Percentiles rank a stretch among this genome's conserved stretches.
Conservation (phyloP, 179 eudicot species). For the Spinacia oleracea region DNA sequence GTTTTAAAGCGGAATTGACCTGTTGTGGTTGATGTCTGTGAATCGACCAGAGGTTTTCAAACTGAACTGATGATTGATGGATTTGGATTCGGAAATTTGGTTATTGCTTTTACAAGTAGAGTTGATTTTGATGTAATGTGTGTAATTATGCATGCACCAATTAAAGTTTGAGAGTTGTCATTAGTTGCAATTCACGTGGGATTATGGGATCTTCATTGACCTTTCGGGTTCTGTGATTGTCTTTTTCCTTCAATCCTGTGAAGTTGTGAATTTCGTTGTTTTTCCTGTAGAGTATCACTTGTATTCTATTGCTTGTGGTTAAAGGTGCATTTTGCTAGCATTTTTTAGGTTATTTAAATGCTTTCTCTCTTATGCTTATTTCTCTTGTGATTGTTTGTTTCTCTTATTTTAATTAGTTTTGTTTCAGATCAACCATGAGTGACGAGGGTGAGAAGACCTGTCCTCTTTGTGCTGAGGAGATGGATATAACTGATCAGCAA, state of each 20-base stretch:
- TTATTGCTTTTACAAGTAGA: not conserved
- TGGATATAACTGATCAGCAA: slow-evolving; percentile 99
- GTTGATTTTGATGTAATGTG: not conserved
- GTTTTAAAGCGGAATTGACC: not conserved
- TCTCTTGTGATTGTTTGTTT: not conserved
- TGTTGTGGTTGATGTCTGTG: not conserved
- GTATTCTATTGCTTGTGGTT: not conserved
- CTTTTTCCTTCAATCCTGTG: not conserved
- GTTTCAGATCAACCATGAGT: slow-evolving; percentile 58
- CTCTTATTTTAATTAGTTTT: slow-evolving; percentile 13
- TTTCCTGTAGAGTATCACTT: not conserved
- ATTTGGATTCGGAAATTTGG: not conserved
- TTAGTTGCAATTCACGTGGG: not conserved
- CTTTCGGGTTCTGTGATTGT: too few relatives aligned
- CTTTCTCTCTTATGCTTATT: too few relatives aligned
- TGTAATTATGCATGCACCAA: not conserved
- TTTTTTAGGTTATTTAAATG: not conserved
- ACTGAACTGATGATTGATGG: too few relatives aligned
- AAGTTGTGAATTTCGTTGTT: not conserved
- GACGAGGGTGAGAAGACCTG: slow-evolving; percentile 91
- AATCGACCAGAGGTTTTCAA: too few relatives aligned
- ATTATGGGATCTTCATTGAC: not conserved
- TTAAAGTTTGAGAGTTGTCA: not conserved
- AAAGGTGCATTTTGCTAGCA: not conserved
- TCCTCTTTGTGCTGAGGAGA: slow-evolving; percentile 96